A percentile compares a stretch with the other conserved stretches of the same genome.
Evolutionary conservation across 2,329 filamentous ascomycete genomes (phyloP).

Genomic region (Parasarocladium wereldwijsianum): DNA sequence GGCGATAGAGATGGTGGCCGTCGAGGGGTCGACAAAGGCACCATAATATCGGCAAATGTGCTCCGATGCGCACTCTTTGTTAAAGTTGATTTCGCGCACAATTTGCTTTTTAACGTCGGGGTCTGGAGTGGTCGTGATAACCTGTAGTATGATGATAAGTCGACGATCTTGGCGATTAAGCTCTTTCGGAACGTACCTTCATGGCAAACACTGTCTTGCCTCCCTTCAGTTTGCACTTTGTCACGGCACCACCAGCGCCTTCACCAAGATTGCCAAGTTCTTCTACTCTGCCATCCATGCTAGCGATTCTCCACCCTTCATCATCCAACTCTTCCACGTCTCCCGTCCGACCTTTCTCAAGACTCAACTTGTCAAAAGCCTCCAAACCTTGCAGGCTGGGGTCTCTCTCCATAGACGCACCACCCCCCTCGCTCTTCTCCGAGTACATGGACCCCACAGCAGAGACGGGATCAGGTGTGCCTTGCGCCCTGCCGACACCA

Average conservation of each 20-base stretch:
- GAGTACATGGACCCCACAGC: slow-evolving; percentile 78
- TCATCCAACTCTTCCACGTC: slow-evolving; percentile 94
- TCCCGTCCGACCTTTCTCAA: slow-evolving; percentile 68
- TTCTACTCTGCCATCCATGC: slow-evolving; percentile 71
- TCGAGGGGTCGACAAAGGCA: slow-evolving; percentile 90
- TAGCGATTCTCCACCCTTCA: slow-evolving; percentile 87
- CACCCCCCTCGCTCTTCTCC: slow-evolving; percentile 62
- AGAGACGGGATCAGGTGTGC: slow-evolving; percentile 72
- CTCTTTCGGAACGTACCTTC: slow-evolving; percentile 48
- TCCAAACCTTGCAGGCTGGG: slow-evolving; percentile 65
- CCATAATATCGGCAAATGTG: slow-evolving; percentile 98
- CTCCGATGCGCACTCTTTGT: slow-evolving; percentile 90
- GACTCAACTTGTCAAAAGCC: slow-evolving; percentile 62
- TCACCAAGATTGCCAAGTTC: slow-evolving; percentile 86
- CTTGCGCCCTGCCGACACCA: slow-evolving; percentile 46
- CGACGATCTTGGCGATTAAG: background rate
- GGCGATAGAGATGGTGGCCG: slow-evolving; percentile 90
- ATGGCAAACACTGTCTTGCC: slow-evolving; percentile 92
- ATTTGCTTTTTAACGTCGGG: slow-evolving; percentile 98
- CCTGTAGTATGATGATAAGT: slow-evolving; percentile 30
- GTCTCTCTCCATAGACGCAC: slow-evolving; percentile 67
- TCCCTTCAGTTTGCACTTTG: slow-evolving; percentile 73
- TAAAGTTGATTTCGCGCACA: slow-evolving; percentile 88
- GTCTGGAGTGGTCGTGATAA: slow-evolving; percentile 96
- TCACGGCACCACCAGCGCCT: slow-evolving; percentile 90